These are phyloP conservation scores for Aspergillus quadrilineatus DNA, from an alignment of 2,329 filamentous ascomycete species.

Conservation along the genomic window DNA sequence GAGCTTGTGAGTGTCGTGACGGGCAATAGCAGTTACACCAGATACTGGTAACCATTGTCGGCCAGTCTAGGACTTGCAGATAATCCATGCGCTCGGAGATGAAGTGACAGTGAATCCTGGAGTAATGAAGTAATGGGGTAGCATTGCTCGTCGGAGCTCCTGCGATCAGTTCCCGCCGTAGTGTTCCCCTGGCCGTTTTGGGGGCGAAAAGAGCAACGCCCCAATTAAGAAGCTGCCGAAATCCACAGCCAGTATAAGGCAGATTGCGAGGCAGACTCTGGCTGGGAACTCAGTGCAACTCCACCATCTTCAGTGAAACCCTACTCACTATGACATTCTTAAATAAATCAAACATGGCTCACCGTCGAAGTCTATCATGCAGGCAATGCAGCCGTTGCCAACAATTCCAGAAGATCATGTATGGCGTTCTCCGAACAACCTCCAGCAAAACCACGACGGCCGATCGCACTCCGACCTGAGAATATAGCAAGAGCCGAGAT, in stretches of 20 bases:
- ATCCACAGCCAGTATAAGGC: conserved; percentile 13
- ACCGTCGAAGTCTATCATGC: not conserved
- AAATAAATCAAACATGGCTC: not conserved
- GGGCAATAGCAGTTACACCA: conserved; percentile 40
- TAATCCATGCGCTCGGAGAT: not conserved
- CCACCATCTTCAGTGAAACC: not conserved
- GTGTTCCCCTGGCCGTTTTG: not conserved
- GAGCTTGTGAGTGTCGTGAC: conserved; percentile 57
- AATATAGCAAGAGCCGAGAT: conserved; percentile 9
- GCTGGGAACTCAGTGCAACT: not conserved
- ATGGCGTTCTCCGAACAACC: conserved; percentile 4
- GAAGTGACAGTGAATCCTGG: not conserved
- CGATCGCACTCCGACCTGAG: conserved; percentile 19
- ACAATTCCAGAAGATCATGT: conserved; percentile 2
- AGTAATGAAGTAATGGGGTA: not conserved
- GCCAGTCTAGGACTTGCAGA: not conserved
- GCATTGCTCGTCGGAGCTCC: not conserved
- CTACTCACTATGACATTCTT: not conserved
- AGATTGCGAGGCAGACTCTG: conserved; percentile 6
- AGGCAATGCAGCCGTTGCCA: not conserved
- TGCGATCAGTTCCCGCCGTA: not conserved
- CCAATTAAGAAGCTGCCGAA: conserved; percentile 6
- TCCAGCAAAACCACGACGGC: conserved; percentile 5
- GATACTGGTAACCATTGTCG: conserved; percentile 23
- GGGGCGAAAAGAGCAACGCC: not conserved